These are phyloP conservation scores for Exophiala oligosperma DNA, from an alignment of 2,329 filamentous ascomycete species.

Conservation along the genomic window DNA sequence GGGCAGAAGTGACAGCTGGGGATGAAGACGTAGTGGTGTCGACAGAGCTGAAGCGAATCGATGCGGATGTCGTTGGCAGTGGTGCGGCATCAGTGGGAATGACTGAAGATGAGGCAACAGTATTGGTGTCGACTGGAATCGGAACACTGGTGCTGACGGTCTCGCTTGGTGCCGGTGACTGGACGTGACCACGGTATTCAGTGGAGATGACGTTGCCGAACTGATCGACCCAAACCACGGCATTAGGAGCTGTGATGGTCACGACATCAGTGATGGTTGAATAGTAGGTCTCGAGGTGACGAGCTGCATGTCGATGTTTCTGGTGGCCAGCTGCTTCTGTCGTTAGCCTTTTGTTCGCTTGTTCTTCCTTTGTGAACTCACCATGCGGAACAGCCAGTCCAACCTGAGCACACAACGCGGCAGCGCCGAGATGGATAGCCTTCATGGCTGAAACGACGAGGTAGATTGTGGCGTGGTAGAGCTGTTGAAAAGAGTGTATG, in stretches of 20 bases:
- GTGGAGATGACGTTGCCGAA: constrained; percentile 52
- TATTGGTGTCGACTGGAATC: not conserved
- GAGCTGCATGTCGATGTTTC: constrained; percentile 16
- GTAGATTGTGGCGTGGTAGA: not conserved
- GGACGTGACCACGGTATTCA: constrained; percentile 33
- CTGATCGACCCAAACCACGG: constrained; percentile 62
- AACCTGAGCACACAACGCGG: constrained; percentile 16
- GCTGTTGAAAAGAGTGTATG: constrained; percentile 16
- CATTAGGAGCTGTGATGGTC: constrained; percentile 23
- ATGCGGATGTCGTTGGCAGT: not conserved
- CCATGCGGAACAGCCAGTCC: constrained; percentile 24
- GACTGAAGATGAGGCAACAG: not conserved
- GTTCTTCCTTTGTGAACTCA: constrained; percentile 9
- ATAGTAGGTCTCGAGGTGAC: constrained; percentile 10
- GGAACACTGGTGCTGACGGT: constrained; percentile 1
- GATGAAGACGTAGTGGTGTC: constrained; percentile 26
- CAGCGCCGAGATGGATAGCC: constrained; percentile 11
- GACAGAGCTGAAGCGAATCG: constrained; percentile 4
- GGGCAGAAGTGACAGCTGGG: not conserved
- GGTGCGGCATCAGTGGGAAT: constrained; percentile 1
- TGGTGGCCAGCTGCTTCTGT: constrained; percentile 13
- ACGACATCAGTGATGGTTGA: constrained; percentile 19
- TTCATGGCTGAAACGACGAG: constrained; percentile 13
- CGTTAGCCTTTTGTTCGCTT: constrained; percentile 7
- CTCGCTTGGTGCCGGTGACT: constrained; percentile 9